Evolutionary conservation across 1,284 basidiomycete species (phyloP).

Genomic region (Sanghuangporus sanghuang): DNA sequence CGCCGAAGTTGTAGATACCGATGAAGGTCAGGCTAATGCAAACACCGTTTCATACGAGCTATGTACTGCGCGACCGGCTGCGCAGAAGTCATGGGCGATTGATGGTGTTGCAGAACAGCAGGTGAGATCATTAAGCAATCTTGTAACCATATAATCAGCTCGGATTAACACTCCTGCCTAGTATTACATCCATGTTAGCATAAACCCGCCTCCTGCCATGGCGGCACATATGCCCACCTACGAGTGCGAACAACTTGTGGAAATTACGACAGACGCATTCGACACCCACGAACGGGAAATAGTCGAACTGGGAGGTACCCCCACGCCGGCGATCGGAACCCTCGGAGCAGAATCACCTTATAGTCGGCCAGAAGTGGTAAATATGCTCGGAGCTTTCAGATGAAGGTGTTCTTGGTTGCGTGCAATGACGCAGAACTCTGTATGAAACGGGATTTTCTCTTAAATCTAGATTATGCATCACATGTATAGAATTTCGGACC

Average conservation of each 20-base stretch:
- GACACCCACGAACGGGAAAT: conserved; percentile 20
- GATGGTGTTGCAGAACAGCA: conserved; percentile 24
- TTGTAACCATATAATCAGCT: too few relatives aligned
- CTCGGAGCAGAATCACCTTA: background rate
- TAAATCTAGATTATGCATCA: too few relatives aligned
- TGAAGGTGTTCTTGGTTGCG: background rate
- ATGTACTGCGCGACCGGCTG: conserved; percentile 24
- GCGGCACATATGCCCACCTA: conserved; percentile 35
- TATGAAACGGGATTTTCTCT: background rate
- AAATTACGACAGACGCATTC: conserved; percentile 39
- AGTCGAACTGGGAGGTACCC: background rate
- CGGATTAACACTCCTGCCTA: conserved; percentile 18
- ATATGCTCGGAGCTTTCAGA: background rate
- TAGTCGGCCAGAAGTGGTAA: background rate
- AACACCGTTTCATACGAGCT: conserved; percentile 25
- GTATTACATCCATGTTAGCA: conserved; percentile 36
- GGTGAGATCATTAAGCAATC: conserved; percentile 21
- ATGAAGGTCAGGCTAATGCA: conserved; percentile 24
- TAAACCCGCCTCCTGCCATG: conserved; percentile 30
- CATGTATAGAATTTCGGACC: too few relatives aligned
- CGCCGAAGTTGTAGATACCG: conserved; percentile 23
- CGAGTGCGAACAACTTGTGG: conserved; percentile 33
- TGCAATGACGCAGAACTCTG: background rate
- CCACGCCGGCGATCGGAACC: conserved; percentile 7
- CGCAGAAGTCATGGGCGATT: conserved; percentile 28